Percentiles rank a stretch among this genome's conserved stretches.
These are phyloP conservation scores for Penstemon eatonii DNA, from an alignment of 257 asterid species.

Conservation along the genomic window DNA sequence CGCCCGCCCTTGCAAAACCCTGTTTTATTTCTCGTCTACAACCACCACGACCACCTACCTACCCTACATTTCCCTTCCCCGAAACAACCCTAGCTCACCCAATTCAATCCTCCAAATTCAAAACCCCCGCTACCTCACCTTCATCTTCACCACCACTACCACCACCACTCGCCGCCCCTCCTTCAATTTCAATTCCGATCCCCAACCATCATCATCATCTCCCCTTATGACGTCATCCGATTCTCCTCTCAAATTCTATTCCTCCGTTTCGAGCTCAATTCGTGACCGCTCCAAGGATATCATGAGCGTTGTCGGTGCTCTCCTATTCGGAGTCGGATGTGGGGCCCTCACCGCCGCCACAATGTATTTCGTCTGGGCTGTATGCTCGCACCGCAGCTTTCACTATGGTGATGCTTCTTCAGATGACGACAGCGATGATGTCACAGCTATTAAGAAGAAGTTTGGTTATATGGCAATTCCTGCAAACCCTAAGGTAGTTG, in stretches of 20 bases:
- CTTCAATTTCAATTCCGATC: slow-evolving; percentile 11
- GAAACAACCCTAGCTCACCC: slow-evolving; percentile 27
- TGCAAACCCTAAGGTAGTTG: slow-evolving; percentile 31
- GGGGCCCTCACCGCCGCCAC: slow-evolving; percentile 76
- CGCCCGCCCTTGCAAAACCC: slow-evolving; percentile 80
- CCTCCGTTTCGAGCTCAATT: slow-evolving; percentile 61
- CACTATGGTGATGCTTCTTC: slow-evolving; percentile 47
- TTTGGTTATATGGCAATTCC: slow-evolving; percentile 53
- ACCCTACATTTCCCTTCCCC: slow-evolving; percentile 28
- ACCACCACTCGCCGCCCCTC: slow-evolving; percentile 20
- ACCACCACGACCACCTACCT: slow-evolving; percentile 39
- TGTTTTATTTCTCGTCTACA: slow-evolving; percentile 59
- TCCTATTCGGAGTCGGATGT: slow-evolving; percentile 79
- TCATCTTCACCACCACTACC: slow-evolving; percentile 42
- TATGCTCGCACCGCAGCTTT: slow-evolving; percentile 53
- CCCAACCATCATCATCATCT: slow-evolving; percentile 31
- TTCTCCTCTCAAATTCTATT: slow-evolving; percentile 48
- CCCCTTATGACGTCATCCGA: slow-evolving; percentile 26
- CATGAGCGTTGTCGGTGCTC: slow-evolving; percentile 73
- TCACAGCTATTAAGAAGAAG: slow-evolving; percentile 42
- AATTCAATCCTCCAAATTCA: slow-evolving; percentile 24
- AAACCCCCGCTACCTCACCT: slow-evolving; percentile 42
- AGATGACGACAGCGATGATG: slow-evolving; percentile 40
- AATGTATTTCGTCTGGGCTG: slow-evolving; percentile 67
- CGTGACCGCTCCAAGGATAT: slow-evolving; percentile 71